phyloP scores from a whole-genome alignment of 352 stramenopile genomes.

The Phytopythium helicoides region DNA sequence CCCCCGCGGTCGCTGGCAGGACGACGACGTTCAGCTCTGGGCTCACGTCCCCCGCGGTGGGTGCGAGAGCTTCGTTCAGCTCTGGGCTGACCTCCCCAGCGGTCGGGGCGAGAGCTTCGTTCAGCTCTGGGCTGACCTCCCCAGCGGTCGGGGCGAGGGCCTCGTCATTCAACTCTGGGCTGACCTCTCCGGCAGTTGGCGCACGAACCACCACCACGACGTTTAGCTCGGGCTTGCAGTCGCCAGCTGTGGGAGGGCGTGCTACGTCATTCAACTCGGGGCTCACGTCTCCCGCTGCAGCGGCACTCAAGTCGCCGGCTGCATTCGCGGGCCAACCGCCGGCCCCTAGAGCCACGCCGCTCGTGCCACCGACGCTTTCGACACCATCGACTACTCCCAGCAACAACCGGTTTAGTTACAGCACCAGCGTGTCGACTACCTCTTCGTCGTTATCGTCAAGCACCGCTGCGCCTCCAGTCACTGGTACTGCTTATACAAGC shows the following conservation, averaged over 20 bases:
- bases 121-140: neutral
- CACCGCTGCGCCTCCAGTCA: neutral
- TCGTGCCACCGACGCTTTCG: neutral
- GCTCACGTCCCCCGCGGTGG: too few species aligned
- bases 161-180: constrained; percentile 4
- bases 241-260: neutral
- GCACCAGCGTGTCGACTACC: constrained; percentile 2
- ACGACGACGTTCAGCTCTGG: too few species aligned
- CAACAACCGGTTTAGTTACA: neutral
- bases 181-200: neutral
- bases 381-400: constrained; percentile 7
- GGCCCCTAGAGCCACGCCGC: constrained; percentile 1
- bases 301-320: neutral
- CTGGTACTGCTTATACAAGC: constrained; percentile 4
- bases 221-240: neutral
- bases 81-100: too few species aligned
- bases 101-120: too few species aligned
- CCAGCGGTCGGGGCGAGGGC: neutral
- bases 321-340: constrained; percentile 3
- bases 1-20: constrained; percentile 2
- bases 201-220: neutral
- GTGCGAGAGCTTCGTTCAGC: too few species aligned
- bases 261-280: constrained; percentile 6
- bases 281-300: constrained; percentile 1
- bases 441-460: neutral